Evolutionary conservation across 352 stramenopile genomes (phyloP).

Genomic region (Globisporangium nagaii): DNA sequence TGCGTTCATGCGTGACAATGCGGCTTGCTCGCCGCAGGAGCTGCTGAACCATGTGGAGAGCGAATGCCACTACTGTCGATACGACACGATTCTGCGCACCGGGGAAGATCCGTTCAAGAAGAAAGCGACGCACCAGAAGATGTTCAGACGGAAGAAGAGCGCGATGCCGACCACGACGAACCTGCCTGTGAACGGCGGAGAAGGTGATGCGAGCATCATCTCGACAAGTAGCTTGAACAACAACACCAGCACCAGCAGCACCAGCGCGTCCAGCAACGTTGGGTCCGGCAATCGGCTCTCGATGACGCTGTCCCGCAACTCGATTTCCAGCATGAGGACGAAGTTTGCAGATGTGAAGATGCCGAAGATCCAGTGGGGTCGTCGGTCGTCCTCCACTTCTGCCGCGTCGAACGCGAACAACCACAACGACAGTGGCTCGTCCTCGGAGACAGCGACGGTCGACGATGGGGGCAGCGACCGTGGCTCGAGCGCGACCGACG

Average conservation of each 20-base stretch:
- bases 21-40: slow-evolving; percentile 49
- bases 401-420: slow-evolving; percentile 20
- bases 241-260: slow-evolving; percentile 18
- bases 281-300: slow-evolving; percentile 27
- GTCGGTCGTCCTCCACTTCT: slow-evolving; percentile 29
- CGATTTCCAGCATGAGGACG: slow-evolving; percentile 43
- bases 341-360: slow-evolving; percentile 68
- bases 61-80: slow-evolving; percentile 76
- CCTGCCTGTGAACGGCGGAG: slow-evolving; percentile 65
- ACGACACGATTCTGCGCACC: slow-evolving; percentile 66
- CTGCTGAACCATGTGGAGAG: slow-evolving; percentile 60
- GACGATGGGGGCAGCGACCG: slow-evolving; percentile 65
- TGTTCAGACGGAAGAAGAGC: slow-evolving; percentile 49
- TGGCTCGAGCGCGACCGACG: slow-evolving; percentile 42
- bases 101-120: slow-evolving; percentile 60
- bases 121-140: slow-evolving; percentile 29
- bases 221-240: slow-evolving; percentile 44
- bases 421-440: slow-evolving; percentile 53
- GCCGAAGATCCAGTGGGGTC: slow-evolving; percentile 51
- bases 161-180: slow-evolving; percentile 65
- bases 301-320: slow-evolving; percentile 40
- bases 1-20: slow-evolving; percentile 72
- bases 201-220: slow-evolving; percentile 63
- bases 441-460: slow-evolving; percentile 51
- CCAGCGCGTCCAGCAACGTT: slow-evolving; percentile 11